Evolutionary conservation across 169 alveolate species (phyloP), one percentile per base, ranked within the genome.

Genomic region (Cyclospora cayetanensis): DNA sequence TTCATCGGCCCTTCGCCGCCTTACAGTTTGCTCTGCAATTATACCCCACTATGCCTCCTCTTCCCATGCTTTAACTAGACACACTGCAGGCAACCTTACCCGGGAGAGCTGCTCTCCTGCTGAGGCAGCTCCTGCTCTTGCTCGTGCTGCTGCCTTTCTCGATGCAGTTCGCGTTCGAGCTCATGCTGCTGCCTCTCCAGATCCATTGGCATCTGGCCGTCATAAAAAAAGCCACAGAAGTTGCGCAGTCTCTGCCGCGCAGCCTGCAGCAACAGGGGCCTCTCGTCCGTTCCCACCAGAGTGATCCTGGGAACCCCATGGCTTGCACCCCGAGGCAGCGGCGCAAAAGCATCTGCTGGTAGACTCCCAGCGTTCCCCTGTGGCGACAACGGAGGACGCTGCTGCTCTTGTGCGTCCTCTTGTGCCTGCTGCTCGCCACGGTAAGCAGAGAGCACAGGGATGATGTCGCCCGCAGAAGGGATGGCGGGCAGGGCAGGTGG

Each of bases 221-320:
- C 39, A n/a, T 37, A 85, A 53, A 63, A 85, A 25, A 65, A 85
- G 74, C 50, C 1, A 35, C 55, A 50, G 39, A 85, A 85, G 34
- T 53, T 66, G 9, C 74, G 1, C 27, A 85, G 37, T 39, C 92
- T 15, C 74, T 85, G 55, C 18, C 84, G 63, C 34, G 92, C 92
- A 4, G 92, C 92, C 22, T 63, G 85, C 72, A 85, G 84, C 66
- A 85, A 85, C 92, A 85, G 85, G 29, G 92, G 80, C 85, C 92
- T 43, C 84, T 85, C 92, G 50, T 85, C 92, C 29, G 92, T 63
- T 29, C 92, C 92, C 29, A 85, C 92, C 25, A 85, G 55, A 12
- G 92, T 85, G 11, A 85, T 31, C 1, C 53, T 46, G 53, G 83
- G n/a, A n/a, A n/a, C n/a, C n/a, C n/a, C n/a, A n/a, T n/a, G n/a